These are phyloP conservation scores for Dendrocalamus latiflorus DNA, from an alignment of 202 grass and related monocot species.

Conservation along the genomic window DNA sequence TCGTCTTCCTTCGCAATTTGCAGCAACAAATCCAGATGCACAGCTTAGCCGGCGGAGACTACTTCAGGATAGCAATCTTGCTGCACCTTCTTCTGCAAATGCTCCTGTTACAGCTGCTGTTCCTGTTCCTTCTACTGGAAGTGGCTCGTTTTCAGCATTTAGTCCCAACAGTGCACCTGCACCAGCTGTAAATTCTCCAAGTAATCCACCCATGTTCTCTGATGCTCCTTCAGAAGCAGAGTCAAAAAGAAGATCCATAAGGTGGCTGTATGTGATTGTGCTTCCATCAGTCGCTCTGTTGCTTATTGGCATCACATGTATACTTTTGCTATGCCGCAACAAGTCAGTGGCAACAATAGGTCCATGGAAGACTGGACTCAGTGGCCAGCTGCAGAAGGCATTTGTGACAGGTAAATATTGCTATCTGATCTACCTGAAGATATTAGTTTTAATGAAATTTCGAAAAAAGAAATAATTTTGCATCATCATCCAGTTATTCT, in stretches of 20 bases:
- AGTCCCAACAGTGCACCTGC: conserved; percentile 24
- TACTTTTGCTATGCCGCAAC: conserved; percentile 54
- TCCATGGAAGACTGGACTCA: conserved; percentile 93
- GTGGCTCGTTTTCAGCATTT: conserved; percentile 64
- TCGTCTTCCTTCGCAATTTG: conserved; percentile 28
- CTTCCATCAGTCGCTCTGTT: conserved; percentile 44
- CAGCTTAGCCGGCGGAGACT: conserved; percentile 56
- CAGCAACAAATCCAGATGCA: conserved; percentile 28
- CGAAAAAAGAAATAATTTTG: not conserved
- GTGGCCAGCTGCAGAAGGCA: conserved; percentile 95
- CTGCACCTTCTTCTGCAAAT: conserved; percentile 43
- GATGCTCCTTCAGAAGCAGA: conserved; percentile 1
- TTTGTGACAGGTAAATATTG: conserved; percentile 80
- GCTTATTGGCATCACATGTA: conserved; percentile 38
- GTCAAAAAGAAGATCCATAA: conserved; percentile 26
- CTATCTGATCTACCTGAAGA: not conserved
- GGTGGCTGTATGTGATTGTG: conserved; percentile 49
- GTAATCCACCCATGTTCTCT: not conserved
- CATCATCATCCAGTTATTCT: not conserved
- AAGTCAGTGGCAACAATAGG: conserved; percentile 64
- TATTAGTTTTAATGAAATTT: not conserved
- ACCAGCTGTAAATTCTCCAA: conserved; percentile 32
- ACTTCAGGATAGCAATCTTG: conserved; percentile 69
- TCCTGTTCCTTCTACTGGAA: conserved; percentile 61
- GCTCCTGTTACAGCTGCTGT: conserved; percentile 27